Conservation (phyloP, 371 early-diverging fungal genomes). For the Rhizopus stolonifer region DNA sequence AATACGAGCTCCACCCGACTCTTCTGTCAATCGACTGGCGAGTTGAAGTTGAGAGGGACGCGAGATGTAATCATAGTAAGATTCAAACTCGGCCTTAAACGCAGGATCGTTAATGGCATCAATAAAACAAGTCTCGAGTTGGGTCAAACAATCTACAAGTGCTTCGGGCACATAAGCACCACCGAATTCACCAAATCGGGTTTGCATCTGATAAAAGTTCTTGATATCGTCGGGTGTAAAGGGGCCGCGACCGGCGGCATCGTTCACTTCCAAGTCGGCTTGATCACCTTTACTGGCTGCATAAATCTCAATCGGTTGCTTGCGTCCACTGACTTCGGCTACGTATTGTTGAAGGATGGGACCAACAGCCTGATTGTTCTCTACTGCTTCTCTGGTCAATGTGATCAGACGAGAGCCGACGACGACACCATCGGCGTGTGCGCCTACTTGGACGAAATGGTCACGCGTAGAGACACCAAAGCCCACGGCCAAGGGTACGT, state of each 20-base stretch:
- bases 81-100: slow-evolving; percentile 89
- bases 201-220: slow-evolving; percentile 55
- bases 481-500: slow-evolving; percentile 91
- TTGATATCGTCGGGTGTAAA: slow-evolving; percentile 31
- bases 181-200: slow-evolving; percentile 93
- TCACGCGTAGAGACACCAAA: slow-evolving; percentile 92
- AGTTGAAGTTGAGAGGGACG: slow-evolving; percentile 87
- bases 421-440: slow-evolving; percentile 92
- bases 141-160: slow-evolving; percentile 87
- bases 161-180: slow-evolving; percentile 97
- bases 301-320: slow-evolving; percentile 25
- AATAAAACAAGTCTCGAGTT: slow-evolving; percentile 83
- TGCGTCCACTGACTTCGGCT: slow-evolving; percentile 63
- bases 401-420: slow-evolving; percentile 92
- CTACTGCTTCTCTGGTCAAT: slow-evolving; percentile 63
- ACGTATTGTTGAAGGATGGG: slow-evolving; percentile 60
- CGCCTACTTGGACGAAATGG: slow-evolving; percentile 83
- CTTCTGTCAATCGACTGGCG: slow-evolving; percentile 82
- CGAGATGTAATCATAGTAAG: slow-evolving; percentile 89
- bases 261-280: slow-evolving; percentile 39
- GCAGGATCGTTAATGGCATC: slow-evolving; percentile 80
- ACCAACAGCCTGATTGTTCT: slow-evolving; percentile 45
- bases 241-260: slow-evolving; percentile 26
- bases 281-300: slow-evolving; percentile 27
- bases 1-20: slow-evolving; percentile 85